phyloP scores from a whole-genome alignment of 306 rosid genomes.

The Dryas alaskensis region DNA sequence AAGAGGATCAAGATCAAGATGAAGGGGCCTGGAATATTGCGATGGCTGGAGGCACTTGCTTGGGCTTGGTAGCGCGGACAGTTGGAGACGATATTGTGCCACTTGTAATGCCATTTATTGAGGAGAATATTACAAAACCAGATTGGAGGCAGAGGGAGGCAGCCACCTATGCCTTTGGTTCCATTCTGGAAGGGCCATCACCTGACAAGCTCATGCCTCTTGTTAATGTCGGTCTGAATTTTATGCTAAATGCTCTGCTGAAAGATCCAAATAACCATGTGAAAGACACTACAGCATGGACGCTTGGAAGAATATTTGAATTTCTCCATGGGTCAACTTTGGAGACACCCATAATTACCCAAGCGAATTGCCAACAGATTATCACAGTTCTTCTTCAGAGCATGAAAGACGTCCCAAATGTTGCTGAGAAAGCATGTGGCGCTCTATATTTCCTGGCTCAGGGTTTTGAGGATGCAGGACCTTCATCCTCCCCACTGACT shows the following conservation, averaged over 20 bases:
- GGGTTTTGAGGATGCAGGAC: slow-evolving; percentile 80
- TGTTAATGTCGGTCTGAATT: slow-evolving; percentile 68
- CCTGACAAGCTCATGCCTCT: slow-evolving; percentile 82
- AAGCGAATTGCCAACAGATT: slow-evolving; percentile 74
- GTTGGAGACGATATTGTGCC: slow-evolving; percentile 91
- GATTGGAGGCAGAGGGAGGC: slow-evolving; percentile 98
- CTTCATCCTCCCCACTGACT: slow-evolving; percentile 63
- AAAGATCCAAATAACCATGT: slow-evolving; percentile 85
- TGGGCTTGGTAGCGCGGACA: slow-evolving; percentile 89
- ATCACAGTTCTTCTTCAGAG: slow-evolving; percentile 75
- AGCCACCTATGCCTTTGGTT: slow-evolving; percentile 94
- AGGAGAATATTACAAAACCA: slow-evolving; percentile 80
- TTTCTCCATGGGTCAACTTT: slow-evolving; percentile 82
- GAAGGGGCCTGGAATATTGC: slow-evolving; percentile 99
- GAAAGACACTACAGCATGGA: slow-evolving; percentile 98
- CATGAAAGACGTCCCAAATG: slow-evolving; percentile 92
- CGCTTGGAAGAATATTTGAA: slow-evolving; percentile 92
- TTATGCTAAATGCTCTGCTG: slow-evolving; percentile 77
- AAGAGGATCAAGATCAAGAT: slow-evolving; percentile 95
- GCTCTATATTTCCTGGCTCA: slow-evolving; percentile 93
- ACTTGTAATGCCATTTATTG: slow-evolving; percentile 87
- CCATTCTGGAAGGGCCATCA: slow-evolving; percentile 90
- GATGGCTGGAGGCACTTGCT: slow-evolving; percentile 98
- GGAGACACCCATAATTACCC: slow-evolving; percentile 77
- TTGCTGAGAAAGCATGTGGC: slow-evolving; percentile 97